Percentiles rank a stretch among this genome's conserved stretches.
phyloP scores from a whole-genome alignment of 164 flowering plant genomes.

The Akebia trifoliata region DNA sequence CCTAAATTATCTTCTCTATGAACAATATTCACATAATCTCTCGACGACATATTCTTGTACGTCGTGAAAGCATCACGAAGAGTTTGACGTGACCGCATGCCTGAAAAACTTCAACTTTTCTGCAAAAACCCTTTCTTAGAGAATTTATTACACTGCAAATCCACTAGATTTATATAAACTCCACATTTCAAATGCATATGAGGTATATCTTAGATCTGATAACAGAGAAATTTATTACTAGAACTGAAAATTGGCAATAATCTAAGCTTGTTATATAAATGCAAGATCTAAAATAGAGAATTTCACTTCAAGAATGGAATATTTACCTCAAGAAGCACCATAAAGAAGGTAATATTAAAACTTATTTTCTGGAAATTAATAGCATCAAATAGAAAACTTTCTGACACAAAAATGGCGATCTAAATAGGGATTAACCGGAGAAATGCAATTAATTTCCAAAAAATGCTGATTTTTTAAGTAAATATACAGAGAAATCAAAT shows the following conservation, averaged over 20 bases:
- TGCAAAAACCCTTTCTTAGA: neutral
- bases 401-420: neutral
- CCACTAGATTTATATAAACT: neutral
- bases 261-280: neutral
- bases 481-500: too few species aligned
- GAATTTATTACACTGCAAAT: neutral
- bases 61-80: constrained; percentile 37
- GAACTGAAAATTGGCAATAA: neutral
- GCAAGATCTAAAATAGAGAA: neutral
- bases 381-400: neutral
- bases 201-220: neutral
- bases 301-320: neutral
- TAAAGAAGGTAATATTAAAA: too few species aligned
- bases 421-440: too few species aligned
- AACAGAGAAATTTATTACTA: neutral
- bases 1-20: constrained; percentile 47
- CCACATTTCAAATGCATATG: neutral
- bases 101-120: neutral
- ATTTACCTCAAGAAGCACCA: neutral
- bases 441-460: too few species aligned
- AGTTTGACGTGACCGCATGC: constrained; percentile 47
- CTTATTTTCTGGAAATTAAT: too few species aligned
- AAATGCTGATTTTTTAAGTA: too few species aligned
- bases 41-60: constrained; percentile 44
- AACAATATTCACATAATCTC: constrained; percentile 26